These are phyloP conservation scores for Podaxis mareebaensis DNA, from an alignment of 768 basidiomycete genomes.

Conservation along the genomic window DNA sequence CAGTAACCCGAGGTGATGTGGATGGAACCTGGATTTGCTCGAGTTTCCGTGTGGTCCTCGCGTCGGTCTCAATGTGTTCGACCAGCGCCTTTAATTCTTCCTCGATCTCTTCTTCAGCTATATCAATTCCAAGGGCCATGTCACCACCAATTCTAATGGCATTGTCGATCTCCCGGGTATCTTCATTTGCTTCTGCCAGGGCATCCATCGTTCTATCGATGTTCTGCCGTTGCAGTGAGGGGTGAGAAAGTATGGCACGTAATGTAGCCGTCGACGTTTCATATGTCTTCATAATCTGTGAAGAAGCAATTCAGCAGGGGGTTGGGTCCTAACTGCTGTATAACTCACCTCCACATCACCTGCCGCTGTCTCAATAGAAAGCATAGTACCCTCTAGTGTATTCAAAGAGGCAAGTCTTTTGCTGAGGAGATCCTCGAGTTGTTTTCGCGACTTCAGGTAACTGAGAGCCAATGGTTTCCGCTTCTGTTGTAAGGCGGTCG, in stretches of 20 bases:
- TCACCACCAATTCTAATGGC: slow-evolving; percentile 70
- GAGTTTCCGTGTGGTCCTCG: slow-evolving; percentile 8
- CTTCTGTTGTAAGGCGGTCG: slow-evolving; percentile 62
- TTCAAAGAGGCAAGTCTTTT: slow-evolving; percentile 76
- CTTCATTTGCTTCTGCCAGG: slow-evolving; percentile 78
- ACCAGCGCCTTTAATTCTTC: slow-evolving; percentile 63
- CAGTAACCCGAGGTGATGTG: background rate
- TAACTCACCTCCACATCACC: slow-evolving; percentile 77
- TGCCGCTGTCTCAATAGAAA: slow-evolving; percentile 86
- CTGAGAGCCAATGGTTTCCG: slow-evolving; percentile 75
- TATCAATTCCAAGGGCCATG: slow-evolving; percentile 54
- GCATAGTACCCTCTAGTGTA: slow-evolving; percentile 73
- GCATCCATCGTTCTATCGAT: slow-evolving; percentile 89
- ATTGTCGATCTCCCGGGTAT: slow-evolving; percentile 82
- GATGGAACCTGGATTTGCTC: slow-evolving; percentile 8
- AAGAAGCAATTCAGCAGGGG: background rate
- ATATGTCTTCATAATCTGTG: slow-evolving; percentile 83
- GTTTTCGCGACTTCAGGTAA: slow-evolving; percentile 80
- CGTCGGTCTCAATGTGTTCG: slow-evolving; percentile 30
- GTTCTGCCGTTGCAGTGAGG: slow-evolving; percentile 72
- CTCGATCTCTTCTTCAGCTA: slow-evolving; percentile 52
- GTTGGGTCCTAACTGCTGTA: background rate
- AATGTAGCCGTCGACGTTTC: slow-evolving; percentile 81
- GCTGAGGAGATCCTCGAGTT: slow-evolving; percentile 71
- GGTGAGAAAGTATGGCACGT: slow-evolving; percentile 73